Conservation (phyloP, 2,329 filamentous ascomycete species). For the Hypoxylon sp. region DNA sequence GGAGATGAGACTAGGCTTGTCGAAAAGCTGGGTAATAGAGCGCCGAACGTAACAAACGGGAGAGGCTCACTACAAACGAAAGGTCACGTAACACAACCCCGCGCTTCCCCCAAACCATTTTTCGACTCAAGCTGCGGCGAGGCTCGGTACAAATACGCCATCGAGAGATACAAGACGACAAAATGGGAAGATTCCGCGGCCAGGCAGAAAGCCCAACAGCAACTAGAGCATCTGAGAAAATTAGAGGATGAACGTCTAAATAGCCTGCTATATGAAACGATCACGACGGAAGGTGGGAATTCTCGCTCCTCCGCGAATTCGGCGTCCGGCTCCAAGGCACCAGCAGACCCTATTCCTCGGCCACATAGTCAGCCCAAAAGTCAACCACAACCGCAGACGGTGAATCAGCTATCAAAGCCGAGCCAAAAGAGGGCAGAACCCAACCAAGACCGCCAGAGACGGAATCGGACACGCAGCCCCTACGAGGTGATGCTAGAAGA, state of each 20-base stretch:
- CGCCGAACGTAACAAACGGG: background rate
- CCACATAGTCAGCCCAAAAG: conserved; percentile 7
- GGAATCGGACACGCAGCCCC: conserved; percentile 27
- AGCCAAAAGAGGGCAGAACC: conserved; percentile 5
- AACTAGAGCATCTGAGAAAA: conserved; percentile 34
- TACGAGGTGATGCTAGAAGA: conserved; percentile 36
- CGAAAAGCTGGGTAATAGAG: background rate
- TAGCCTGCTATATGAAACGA: conserved; percentile 18
- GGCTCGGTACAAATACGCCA: conserved; percentile 40
- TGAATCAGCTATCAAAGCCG: conserved; percentile 24
- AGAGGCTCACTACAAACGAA: background rate
- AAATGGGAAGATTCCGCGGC: conserved; percentile 41
- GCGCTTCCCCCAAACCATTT: conserved; percentile 44
- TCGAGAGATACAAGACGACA: conserved; percentile 44
- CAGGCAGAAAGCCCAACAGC: conserved; percentile 32
- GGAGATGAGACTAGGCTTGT: background rate
- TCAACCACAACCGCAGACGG: conserved; percentile 15
- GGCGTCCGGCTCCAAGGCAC: background rate
- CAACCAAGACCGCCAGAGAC: conserved; percentile 8
- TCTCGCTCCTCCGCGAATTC: background rate
- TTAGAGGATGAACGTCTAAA: conserved; percentile 34
- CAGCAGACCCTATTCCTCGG: background rate
- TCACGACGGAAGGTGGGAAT: conserved; percentile 6
- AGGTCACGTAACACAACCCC: conserved; percentile 16
- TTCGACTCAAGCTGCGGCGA: conserved; percentile 46